phyloP scores from a whole-genome alignment of 1,139 yeast genomes.

The Suhomyces bribrorum region DNA sequence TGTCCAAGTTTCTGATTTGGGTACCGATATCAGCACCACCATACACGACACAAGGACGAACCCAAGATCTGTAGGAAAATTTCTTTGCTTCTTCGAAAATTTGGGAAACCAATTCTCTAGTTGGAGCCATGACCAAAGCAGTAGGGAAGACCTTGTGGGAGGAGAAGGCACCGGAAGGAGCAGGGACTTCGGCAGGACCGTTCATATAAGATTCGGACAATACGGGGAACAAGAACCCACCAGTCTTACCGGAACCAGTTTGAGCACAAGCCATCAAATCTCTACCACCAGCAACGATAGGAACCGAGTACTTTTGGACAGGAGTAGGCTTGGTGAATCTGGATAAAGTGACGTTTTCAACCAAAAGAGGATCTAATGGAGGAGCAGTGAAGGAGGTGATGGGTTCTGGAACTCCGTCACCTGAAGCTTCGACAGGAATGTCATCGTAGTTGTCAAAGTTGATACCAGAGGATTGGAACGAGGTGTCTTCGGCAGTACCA shows the following conservation, averaged over 20 bases:
- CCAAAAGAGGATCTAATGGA: slow-evolving; percentile 83
- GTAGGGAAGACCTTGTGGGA: slow-evolving; percentile 89
- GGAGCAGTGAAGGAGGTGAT: slow-evolving; percentile 86
- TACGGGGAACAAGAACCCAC: slow-evolving; percentile 98
- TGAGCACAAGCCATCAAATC: slow-evolving; percentile 99
- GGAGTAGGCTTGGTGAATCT: slow-evolving; percentile 97
- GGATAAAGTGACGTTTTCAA: slow-evolving; percentile 83
- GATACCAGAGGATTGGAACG: slow-evolving; percentile 92
- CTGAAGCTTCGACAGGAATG: slow-evolving; percentile 97
- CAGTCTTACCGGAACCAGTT: slow-evolving; percentile 99
- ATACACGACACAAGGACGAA: slow-evolving; percentile 91
- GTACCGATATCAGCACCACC: slow-evolving; percentile 96
- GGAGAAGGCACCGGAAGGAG: slow-evolving; percentile 56
- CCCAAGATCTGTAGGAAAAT: slow-evolving; percentile 98
- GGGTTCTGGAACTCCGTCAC: slow-evolving; percentile 94
- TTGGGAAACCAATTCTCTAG: slow-evolving; percentile 97
- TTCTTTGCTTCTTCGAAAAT: slow-evolving; percentile 94
- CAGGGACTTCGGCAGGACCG: slow-evolving; percentile 79
- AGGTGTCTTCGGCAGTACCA: slow-evolving; percentile 82
- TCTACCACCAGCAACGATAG: slow-evolving; percentile 92
- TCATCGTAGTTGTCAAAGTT: slow-evolving; percentile 98
- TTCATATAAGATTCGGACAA: slow-evolving; percentile 84
- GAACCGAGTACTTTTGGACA: slow-evolving; percentile 97
- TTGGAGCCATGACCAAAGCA: slow-evolving; percentile 93
- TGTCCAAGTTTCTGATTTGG: slow-evolving; percentile 86